Evolutionary conservation across 163 green algal species (phyloP).

Genomic region (Scenedesmus sp.): DNA sequence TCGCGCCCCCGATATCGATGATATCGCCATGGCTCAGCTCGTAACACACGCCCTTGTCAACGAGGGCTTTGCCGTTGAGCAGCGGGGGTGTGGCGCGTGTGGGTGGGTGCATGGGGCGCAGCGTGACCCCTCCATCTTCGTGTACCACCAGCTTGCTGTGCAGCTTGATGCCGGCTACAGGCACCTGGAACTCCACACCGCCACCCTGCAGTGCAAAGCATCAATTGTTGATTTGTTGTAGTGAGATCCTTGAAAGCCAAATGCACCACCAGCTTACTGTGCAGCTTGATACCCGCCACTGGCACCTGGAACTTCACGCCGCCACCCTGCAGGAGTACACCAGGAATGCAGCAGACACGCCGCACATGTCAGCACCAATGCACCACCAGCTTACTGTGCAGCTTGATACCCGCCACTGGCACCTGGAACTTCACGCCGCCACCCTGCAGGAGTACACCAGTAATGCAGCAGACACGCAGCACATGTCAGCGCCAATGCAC

Average conservation of each 20-base stretch:
- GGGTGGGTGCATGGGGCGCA: constrained; percentile 22
- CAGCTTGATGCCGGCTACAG: constrained; percentile 38
- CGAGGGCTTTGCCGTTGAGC: constrained; percentile 21
- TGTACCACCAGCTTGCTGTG: constrained; percentile 47
- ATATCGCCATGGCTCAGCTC: constrained; percentile 27
- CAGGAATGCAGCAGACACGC: no score
- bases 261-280: constrained; percentile 35
- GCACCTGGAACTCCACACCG: constrained; percentile 41
- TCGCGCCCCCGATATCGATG: constrained; percentile 29
- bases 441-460: neutral
- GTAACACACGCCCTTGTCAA: constrained; percentile 13
- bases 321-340: no score
- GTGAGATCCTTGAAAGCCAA: no score
- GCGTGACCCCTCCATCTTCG: constrained; percentile 23
- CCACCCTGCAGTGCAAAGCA: neutral
- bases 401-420: constrained; percentile 21
- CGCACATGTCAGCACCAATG: no score
- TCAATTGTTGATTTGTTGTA: neutral
- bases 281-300: no score
- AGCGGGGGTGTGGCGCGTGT: constrained; percentile 14
- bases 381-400: constrained; percentile 43
- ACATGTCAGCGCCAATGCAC: neutral
- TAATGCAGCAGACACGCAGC: no score
- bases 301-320: no score
- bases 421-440: constrained; percentile 29